Conservation (phyloP, 805 yeast genomes). For the Wickerhamomyces ciferrii region DNA sequence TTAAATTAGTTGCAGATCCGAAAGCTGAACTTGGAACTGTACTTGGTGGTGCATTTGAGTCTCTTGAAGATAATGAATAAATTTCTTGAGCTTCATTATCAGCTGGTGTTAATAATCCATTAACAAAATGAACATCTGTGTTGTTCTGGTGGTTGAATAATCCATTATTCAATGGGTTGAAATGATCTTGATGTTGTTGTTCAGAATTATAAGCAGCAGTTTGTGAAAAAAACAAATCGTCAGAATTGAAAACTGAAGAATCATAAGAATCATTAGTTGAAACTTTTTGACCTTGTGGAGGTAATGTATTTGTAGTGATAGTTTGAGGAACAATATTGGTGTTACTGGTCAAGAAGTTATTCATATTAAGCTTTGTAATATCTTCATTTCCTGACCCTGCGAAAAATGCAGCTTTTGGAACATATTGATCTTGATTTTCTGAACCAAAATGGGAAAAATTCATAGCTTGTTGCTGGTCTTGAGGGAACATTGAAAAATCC, state of each 20-base stretch:
- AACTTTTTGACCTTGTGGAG: neutral
- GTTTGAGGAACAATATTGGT: neutral
- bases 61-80: neutral
- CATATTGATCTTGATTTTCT: neutral
- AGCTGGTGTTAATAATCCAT: neutral
- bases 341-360: neutral
- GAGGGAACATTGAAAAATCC: slow-evolving; percentile 1
- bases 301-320: neutral
- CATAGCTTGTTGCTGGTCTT: neutral
- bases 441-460: neutral
- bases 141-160: too few species aligned
- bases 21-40: neutral
- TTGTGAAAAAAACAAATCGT: neutral
- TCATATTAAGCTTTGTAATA: neutral
- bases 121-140: neutral
- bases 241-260: neutral
- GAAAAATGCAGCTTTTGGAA: neutral
- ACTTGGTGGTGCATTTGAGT: neutral
- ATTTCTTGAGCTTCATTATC: neutral
- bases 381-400: neutral
- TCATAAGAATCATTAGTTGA: neutral
- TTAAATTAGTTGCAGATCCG: neutral
- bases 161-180: neutral
- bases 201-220: neutral
- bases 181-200: neutral